Evolutionary conservation across 352 stramenopile species (phyloP), one percentile per base, ranked within the genome.

Genomic region (Elongisporangium anandrum): DNA sequence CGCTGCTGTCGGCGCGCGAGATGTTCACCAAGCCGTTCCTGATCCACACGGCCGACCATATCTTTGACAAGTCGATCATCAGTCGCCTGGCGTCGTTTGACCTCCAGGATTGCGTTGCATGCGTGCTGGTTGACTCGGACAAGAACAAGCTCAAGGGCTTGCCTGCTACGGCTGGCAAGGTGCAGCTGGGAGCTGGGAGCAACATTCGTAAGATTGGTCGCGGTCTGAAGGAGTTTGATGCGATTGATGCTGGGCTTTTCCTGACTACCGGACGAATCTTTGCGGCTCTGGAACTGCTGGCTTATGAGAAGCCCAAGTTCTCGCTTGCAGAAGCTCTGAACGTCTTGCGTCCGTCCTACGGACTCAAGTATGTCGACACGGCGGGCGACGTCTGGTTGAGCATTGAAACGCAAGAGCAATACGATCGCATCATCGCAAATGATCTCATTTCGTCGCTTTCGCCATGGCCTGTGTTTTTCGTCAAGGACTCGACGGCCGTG

Each of bases 31-130:
- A 85, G n/a, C 81, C 79, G 7, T 95, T 95, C 61, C 64, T 95
- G 47, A 93, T 95, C 61, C 85, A 95, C 69, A 92, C 85, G 54
- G 79, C 85, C 3, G 83, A 95, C 59, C 85, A 92, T 64, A 81
- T 95, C 60, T 92, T 95, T 53, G 83, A 95, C 68, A 79, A 86
- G 58, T 71, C 73, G 2, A 86, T 94, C 29, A 78, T 94, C 26
- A 41, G 56, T 29, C 77, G 79, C 9, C 68, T 94, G 64, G 82
- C 82, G 17, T 77, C 79, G 41, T 94, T 90, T 48, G 72, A 94
- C 22, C 62, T 91, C 1, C 69, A 88, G 55, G 78, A 86, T 13
- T 88, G 70, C 47, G 79, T 92, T 4, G 79, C 82, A 23, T 92
- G 85, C 49, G 77, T 94, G 51, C 72, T 94, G 15, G 73, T 91